Evolutionary conservation across 2,329 filamentous ascomycete species (phyloP).

Genomic region (Dryadomyces quercivorus): DNA sequence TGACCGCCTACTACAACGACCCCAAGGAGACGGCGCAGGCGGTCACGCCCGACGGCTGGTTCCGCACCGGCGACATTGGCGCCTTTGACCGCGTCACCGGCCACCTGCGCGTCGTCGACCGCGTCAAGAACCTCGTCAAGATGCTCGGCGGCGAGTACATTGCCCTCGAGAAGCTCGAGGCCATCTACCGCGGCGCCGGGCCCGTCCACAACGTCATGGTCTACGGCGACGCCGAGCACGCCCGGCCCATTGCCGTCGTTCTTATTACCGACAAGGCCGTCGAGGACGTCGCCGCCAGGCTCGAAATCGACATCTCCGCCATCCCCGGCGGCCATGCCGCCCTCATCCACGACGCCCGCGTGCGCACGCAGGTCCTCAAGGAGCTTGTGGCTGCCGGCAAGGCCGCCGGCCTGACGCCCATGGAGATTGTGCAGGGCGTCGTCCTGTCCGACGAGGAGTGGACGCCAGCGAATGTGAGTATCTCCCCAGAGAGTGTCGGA

Average conservation of each 20-base stretch:
- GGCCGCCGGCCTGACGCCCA: constrained; percentile 52
- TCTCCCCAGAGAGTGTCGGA: too few species aligned
- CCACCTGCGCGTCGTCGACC: constrained; percentile 79
- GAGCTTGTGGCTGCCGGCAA: constrained; percentile 55
- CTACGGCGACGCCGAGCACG: constrained; percentile 62
- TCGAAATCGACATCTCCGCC: constrained; percentile 37
- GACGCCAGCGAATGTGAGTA: constrained; percentile 74
- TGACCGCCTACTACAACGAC: constrained; percentile 72
- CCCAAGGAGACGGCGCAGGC: constrained; percentile 71
- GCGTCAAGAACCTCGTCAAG: constrained; percentile 98
- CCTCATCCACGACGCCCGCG: constrained; percentile 52
- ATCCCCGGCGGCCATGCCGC: constrained; percentile 18
- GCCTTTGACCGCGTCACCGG: constrained; percentile 65
- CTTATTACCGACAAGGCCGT: constrained; percentile 53
- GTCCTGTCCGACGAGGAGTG: constrained; percentile 78
- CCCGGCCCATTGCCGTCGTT: constrained; percentile 74
- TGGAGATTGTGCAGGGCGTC: constrained; percentile 66
- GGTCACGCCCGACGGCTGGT: constrained; percentile 81
- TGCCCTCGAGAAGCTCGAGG: constrained; percentile 89
- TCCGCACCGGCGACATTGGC: constrained; percentile 92
- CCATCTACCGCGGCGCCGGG: constrained; percentile 71
- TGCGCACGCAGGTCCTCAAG: constrained; percentile 50
- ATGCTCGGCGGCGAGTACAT: constrained; percentile 93
- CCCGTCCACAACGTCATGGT: constrained; percentile 80
- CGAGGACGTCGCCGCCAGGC: constrained; percentile 43